Evolutionary conservation across 2,329 filamentous ascomycete genomes (phyloP).

Genomic region (Paracorniculantispora psalliotae): DNA sequence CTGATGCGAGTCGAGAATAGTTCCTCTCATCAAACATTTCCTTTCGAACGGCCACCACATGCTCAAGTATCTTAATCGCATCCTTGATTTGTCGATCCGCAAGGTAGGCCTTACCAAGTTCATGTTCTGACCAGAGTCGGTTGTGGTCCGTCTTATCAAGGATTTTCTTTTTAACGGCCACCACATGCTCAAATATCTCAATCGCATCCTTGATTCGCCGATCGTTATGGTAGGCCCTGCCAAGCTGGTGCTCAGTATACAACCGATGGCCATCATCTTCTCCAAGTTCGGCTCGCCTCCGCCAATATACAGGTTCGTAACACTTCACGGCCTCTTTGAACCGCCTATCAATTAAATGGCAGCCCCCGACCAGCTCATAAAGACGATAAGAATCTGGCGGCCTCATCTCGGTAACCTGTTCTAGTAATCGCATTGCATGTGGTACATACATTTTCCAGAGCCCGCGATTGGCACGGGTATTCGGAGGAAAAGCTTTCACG

Average conservation of each 20-base stretch:
- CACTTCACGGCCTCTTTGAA: not conserved
- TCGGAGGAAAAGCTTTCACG: not conserved
- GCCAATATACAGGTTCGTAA: not conserved
- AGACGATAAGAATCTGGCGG: not conserved
- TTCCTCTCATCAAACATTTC: not conserved
- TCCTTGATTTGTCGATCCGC: not conserved
- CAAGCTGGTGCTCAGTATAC: not conserved
- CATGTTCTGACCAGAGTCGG: not conserved
- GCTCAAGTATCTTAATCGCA: not conserved
- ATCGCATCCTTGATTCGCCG: not conserved
- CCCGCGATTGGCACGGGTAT: not conserved
- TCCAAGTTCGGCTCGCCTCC: not conserved
- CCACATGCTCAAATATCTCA: conserved; percentile 1
- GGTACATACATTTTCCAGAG: not conserved
- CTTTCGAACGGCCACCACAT: conserved; percentile 5
- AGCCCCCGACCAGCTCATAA: not conserved
- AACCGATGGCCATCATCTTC: not conserved
- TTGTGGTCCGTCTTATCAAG: not conserved
- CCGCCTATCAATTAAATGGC: not conserved
- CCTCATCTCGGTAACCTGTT: not conserved
- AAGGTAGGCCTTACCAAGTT: not conserved
- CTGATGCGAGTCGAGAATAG: not conserved
- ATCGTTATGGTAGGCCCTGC: not conserved
- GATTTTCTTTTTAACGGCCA: not conserved
- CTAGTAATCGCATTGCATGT: not conserved